Percentiles rank a stretch among this genome's conserved stretches.
Evolutionary conservation across 1,139 yeast genomes (phyloP).

Genomic region (Candida gigantensis): DNA sequence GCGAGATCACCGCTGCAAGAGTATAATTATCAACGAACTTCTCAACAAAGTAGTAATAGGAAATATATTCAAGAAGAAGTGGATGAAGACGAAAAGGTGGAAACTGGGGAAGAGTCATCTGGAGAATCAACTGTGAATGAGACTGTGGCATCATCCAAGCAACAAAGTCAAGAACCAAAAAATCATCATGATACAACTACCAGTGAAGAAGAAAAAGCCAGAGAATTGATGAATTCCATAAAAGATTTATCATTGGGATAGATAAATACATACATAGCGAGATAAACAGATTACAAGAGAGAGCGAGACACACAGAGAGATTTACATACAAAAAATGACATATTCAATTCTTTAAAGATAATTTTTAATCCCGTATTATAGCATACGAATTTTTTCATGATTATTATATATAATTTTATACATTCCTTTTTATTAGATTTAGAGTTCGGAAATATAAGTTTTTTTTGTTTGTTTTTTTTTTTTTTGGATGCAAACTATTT

Average conservation of each 20-base stretch:
- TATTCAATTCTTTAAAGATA: too few relatives aligned
- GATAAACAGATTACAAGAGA: not conserved
- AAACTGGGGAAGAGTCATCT: not conserved
- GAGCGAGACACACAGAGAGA: too few relatives aligned
- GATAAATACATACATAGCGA: not conserved
- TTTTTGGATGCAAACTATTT: too few relatives aligned
- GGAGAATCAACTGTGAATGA: not conserved
- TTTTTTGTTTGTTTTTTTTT: too few relatives aligned
- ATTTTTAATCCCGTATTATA: too few relatives aligned
- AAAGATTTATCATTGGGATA: conserved; percentile 5
- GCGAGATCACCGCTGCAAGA: conserved; percentile 4
- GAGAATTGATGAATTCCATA: conserved; percentile 5
- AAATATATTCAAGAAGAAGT: too few relatives aligned
- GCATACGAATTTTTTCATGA: too few relatives aligned
- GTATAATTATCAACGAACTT: conserved; percentile 1
- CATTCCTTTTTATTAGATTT: too few relatives aligned
- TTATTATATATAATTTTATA: too few relatives aligned
- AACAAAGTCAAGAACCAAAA: not conserved
- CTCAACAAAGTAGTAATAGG: not conserved
- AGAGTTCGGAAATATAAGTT: too few relatives aligned
- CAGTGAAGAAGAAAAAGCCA: conserved; percentile 6
- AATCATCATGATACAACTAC: not conserved
- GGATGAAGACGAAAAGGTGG: too few relatives aligned
- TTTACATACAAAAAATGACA: too few relatives aligned
- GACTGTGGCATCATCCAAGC: not conserved